Conservation (phyloP, 768 basidiomycete species). For the Pluteus cervinus region DNA sequence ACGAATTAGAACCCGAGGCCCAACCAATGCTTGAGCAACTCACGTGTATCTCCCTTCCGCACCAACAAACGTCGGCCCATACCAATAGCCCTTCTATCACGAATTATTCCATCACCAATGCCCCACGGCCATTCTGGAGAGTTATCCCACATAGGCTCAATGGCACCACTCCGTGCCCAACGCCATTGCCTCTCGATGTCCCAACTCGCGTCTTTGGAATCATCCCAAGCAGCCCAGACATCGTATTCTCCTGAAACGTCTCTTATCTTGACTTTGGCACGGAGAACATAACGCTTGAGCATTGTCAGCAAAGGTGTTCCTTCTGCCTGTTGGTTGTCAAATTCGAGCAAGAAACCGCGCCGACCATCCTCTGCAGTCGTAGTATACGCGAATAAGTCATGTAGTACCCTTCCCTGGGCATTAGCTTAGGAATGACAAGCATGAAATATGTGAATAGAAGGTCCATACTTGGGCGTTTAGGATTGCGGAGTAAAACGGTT, state of each 20-base stretch:
- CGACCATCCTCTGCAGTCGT: constrained; percentile 35
- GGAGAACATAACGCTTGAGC: constrained; percentile 79
- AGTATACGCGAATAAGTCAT: constrained; percentile 84
- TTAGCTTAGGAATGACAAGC: constrained; percentile 10
- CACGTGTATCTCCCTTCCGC: constrained; percentile 67
- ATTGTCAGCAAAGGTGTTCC: constrained; percentile 57
- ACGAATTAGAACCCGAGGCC: constrained; percentile 2
- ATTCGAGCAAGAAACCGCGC: constrained; percentile 63
- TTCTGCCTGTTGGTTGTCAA: constrained; percentile 57
- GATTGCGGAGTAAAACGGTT: constrained; percentile 66
- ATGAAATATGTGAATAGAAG: constrained; percentile 9
- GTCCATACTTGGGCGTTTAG: constrained; percentile 69
- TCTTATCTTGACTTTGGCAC: constrained; percentile 81
- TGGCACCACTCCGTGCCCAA: constrained; percentile 63
- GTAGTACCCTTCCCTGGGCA: constrained; percentile 77
- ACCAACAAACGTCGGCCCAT: constrained; percentile 77
- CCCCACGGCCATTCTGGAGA: constrained; percentile 55
- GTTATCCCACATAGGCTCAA: constrained; percentile 70
- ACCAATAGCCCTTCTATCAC: constrained; percentile 64
- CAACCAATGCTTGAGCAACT: constrained; percentile 23
- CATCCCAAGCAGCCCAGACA: constrained; percentile 75
- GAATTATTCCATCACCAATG: constrained; percentile 38
- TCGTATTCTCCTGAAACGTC: constrained; percentile 76
- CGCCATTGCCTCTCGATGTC: constrained; percentile 34
- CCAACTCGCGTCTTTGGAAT: constrained; percentile 11